phyloP scores from a whole-genome alignment of 164 flowering plant species.

The Vitis vinifera region ASM3070453v1 NC_081815.1:12531001-12531500 shows the following conservation, averaged over 20 bases:
- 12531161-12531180: too few species aligned
- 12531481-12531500: too few species aligned
- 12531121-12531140: conserved; percentile 9
- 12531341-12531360: conserved; percentile 10
- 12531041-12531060: not conserved
- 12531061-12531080: conserved; percentile 33
- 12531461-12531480: too few species aligned
- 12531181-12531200: too few species aligned
- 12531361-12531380: conserved; percentile 25
- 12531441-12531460: too few species aligned
- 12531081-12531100: conserved; percentile 38
- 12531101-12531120: not conserved
- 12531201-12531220: not conserved
- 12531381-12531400: not conserved
- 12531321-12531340: conserved; percentile 1
- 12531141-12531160: conserved; percentile 8
- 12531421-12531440: too few species aligned
- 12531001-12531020: not conserved
- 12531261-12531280: too few species aligned
- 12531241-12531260: not conserved
- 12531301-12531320: conserved; percentile 3
- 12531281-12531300: not conserved
- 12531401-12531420: not conserved
- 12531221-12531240: not conserved
- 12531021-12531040: not conserved